Conservation (phyloP, 495 filamentous ascomycete genomes). For the Bacidia rubella region DNA sequence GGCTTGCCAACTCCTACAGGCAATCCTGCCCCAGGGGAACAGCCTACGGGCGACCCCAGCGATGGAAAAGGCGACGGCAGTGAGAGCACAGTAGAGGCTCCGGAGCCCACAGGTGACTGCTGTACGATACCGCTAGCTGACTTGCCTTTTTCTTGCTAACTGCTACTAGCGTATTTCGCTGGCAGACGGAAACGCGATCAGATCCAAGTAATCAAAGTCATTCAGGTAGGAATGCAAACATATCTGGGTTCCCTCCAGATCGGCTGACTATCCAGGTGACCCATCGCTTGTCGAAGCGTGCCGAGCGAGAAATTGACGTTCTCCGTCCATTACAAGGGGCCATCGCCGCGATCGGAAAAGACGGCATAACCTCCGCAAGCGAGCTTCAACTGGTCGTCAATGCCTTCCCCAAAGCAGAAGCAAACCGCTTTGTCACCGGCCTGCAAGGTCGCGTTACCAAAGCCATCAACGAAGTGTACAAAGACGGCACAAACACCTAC, state of each 20-base stretch:
- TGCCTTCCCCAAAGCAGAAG: conserved; percentile 7
- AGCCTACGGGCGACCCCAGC: not conserved
- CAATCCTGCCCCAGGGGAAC: not conserved
- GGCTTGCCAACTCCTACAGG: not conserved
- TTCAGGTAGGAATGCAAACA: no score
- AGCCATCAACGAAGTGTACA: not conserved
- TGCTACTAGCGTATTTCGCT: no score
- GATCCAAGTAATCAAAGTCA: no score
- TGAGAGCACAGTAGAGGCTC: not conserved
- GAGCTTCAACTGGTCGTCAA: conserved; percentile 5
- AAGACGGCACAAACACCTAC: no score
- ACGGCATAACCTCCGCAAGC: not conserved
- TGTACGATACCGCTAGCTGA: not conserved
- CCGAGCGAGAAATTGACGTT: not conserved
- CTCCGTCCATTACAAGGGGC: conserved; percentile 3
- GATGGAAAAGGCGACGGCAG: not conserved
- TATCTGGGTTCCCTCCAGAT: no score
- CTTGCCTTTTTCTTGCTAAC: no score
- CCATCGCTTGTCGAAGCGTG: no score
- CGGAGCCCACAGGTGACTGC: not conserved
- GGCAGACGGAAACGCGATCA: no score
- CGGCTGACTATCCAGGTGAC: no score
- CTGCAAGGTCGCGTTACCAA: conserved; percentile 4
- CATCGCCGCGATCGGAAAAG: conserved; percentile 4
- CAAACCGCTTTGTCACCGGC: conserved; percentile 9